Evolutionary conservation across 179 eudicot genomes (phyloP), one percentile per base, ranked within the genome.

Genomic region (Beta lomatogona): DNA sequence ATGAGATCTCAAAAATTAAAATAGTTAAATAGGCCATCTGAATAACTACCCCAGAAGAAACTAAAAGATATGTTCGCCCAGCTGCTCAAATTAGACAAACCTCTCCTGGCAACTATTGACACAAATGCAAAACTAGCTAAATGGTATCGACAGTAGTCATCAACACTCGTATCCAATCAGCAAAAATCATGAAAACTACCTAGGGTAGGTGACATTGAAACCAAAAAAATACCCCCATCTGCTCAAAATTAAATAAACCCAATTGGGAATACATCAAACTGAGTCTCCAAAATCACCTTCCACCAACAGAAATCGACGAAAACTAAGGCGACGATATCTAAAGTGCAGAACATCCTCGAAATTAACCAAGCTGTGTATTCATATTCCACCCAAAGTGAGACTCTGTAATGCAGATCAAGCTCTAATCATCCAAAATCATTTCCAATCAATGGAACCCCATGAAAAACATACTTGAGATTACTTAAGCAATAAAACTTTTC

Each of bases 271-370:
- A 18, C 22, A 13, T 45, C 21, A 5, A 21, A 53, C 41, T 25
- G 3, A 1, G 19, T 41, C 63, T 25, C 45, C 5, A 53, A 61
- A 41, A 41, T 52, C 15, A 64, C 9, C 63, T 61, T 11, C 19
- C 15, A 73, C 2, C 6, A 57, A 41, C 52, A 46, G 0, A 45
- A 45, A 76, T 46, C 75, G 14, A 50, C 19, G 16, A 53, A 79
- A 79, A 48, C 52, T 10, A 60, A 50, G 2, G 71, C 12, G 44
- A 50, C 13, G 19, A 57, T 36, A 12, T 45, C 55, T 12, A 6
- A 66, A 59, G 76, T 79, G 59, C 58, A 41, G 14, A 21, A 65
- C 25, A 78, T 55, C 25, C 67, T 81, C 66, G 7, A 65, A 75
- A 67, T 69, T 48, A 9, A 66, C 68, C 79, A 67, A 48, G 22